These are phyloP conservation scores for Aspergillus sp. DNA, from an alignment of 2,329 filamentous ascomycete species.

Conservation along the genomic window DNA sequence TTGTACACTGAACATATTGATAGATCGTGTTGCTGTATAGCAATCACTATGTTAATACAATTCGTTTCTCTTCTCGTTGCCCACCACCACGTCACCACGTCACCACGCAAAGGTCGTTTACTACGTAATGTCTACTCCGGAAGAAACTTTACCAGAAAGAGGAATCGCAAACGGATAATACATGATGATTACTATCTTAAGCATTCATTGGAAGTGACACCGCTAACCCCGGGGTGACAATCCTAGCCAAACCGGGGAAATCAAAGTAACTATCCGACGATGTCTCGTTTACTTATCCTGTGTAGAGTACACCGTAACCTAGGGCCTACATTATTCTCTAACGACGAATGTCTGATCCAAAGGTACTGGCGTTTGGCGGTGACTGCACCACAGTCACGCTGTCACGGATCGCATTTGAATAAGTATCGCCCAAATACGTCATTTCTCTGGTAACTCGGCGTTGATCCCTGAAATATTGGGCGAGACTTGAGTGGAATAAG, in stretches of 20 bases:
- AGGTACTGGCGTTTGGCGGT: background rate
- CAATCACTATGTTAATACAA: background rate
- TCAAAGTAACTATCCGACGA: background rate
- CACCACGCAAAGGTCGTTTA: background rate
- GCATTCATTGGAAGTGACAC: background rate
- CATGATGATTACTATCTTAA: background rate
- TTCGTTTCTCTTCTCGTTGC: background rate
- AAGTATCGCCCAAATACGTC: conserved; percentile 3
- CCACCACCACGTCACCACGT: background rate
- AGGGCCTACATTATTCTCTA: background rate
- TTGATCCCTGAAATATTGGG: background rate
- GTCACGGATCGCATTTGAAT: background rate
- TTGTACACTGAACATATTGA: background rate
- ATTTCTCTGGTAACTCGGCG: background rate
- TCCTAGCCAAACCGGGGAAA: background rate
- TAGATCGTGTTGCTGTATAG: background rate
- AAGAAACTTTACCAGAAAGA: background rate
- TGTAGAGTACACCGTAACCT: background rate
- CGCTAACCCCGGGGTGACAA: background rate
- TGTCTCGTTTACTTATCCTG: background rate
- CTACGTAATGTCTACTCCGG: background rate
- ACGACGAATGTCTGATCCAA: background rate
- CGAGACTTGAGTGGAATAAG: background rate
- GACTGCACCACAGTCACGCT: too few relatives aligned
- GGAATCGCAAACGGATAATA: background rate